Evolutionary conservation across 345 rosid species (phyloP), one percentile per base, ranked within the genome.

Genomic region (Gossypium mustelinum): DNA sequence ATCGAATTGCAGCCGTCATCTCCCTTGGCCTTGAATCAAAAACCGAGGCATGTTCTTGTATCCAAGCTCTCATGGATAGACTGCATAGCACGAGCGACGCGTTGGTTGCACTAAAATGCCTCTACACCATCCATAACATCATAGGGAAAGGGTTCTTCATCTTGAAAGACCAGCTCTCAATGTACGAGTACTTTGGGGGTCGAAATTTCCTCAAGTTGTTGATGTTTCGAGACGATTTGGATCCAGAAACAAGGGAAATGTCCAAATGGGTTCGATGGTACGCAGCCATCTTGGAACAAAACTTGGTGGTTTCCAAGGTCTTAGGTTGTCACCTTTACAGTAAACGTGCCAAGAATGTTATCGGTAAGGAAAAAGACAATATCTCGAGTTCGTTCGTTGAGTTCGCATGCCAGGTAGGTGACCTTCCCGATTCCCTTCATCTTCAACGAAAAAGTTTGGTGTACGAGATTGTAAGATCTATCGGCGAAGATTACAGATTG

Each of bases 231-330:
- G 88, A 80, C 45, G 41, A 41, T 51, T 80, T 70, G 22, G 86
- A 85, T 68, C 63, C 47, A 12, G 88, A 84, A 62, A 66, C 78
- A 11, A 61, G 71, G 79, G 85, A 79, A 51, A 34, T 82, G 60
- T 85, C 91, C 4, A 50, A 81, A 1, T 89, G 94, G 94, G 88
- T 82, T 39, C 82, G 88, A 71, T 90, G 94, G 90, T 85, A 88
- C 73, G 87, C 92, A 1, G 77, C 68, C 14, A 77, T 76, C 39
- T 18, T 90, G 78, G 89, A 86, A 78, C 81, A 79, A n/a, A 86
- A 74, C 67, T 56, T 90, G 60, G 78, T 34, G 39, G 82, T 81
- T 27, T 80, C 87, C 14, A 79, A 83, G 73, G 52, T 78, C 70
- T 22, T 86, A 52, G 89, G 87, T 34, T 75, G 79, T 66, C 50